Conservation (phyloP, 352 stramenopile genomes). For the Phytophthora pini region DNA sequence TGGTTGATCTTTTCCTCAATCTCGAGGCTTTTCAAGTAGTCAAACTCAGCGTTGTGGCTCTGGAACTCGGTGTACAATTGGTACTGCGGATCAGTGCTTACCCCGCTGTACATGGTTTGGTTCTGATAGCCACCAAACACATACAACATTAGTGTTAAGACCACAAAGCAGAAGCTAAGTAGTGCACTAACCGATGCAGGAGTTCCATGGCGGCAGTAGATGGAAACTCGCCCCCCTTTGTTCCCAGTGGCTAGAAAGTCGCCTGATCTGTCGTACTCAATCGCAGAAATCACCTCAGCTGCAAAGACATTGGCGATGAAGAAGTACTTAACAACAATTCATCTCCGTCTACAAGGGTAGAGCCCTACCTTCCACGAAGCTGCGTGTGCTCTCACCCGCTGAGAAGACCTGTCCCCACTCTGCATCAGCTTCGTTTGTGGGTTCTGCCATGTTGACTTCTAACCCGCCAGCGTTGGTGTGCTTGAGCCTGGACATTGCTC, state of each 20-base stretch:
- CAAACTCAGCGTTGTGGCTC: slow-evolving; percentile 97
- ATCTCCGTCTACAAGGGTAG: neutral
- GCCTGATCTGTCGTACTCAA: slow-evolving; percentile 93
- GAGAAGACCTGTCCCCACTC: slow-evolving; percentile 68
- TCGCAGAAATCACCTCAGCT: slow-evolving; percentile 95
- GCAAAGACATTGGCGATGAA: slow-evolving; percentile 10
- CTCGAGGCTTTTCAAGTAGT: slow-evolving; percentile 97
- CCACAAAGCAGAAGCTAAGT: neutral
- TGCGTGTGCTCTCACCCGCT: slow-evolving; percentile 54
- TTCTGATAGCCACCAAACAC: slow-evolving; percentile 20
- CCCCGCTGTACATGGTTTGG: slow-evolving; percentile 39
- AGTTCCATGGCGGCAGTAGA: slow-evolving; percentile 82
- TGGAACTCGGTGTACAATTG: slow-evolving; percentile 94
- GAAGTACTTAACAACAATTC: neutral
- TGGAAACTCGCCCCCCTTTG: slow-evolving; percentile 92
- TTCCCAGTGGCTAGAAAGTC: slow-evolving; percentile 95
- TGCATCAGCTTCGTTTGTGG: slow-evolving; percentile 28
- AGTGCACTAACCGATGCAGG: slow-evolving; percentile 26
- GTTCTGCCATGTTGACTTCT: slow-evolving; percentile 38
- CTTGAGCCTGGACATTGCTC: slow-evolving; percentile 27
- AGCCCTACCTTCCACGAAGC: slow-evolving; percentile 67
- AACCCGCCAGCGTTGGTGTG: slow-evolving; percentile 17
- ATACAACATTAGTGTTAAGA: neutral
- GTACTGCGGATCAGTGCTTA: slow-evolving; percentile 50
- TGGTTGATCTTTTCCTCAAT: slow-evolving; percentile 99